Evolutionary conservation across 2,329 filamentous ascomycete genomes (phyloP).

Genomic region (Byssochlamys sp.): DNA sequence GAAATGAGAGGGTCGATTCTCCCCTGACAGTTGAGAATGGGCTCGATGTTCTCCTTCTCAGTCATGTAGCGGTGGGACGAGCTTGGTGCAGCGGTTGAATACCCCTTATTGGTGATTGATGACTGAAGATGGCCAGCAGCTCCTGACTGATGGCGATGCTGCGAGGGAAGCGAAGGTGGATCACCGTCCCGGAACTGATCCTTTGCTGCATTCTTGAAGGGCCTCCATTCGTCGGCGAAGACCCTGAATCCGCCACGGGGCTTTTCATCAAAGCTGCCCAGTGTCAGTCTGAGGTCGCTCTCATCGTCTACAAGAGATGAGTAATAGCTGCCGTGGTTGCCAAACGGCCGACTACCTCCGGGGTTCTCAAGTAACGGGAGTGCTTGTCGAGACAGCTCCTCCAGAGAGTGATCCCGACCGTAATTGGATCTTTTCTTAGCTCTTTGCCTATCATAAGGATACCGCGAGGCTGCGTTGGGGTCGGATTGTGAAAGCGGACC

Average conservation of each 20-base stretch:
- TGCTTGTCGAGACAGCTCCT: constrained; percentile 9
- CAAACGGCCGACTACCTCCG: constrained; percentile 9
- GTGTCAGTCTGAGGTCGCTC: constrained; percentile 25
- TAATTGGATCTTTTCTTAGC: constrained; percentile 9
- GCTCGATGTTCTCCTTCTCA: constrained; percentile 33
- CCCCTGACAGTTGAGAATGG: constrained; percentile 17
- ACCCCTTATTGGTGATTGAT: constrained; percentile 6
- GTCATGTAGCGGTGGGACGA: constrained; percentile 5
- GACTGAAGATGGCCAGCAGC: constrained; percentile 6
- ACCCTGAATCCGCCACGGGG: constrained; percentile 23
- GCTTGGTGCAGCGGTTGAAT: constrained; percentile 7
- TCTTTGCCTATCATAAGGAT: constrained; percentile 19
- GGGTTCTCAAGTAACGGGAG: constrained; percentile 15
- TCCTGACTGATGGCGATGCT: constrained; percentile 10
- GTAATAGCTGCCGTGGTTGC: constrained; percentile 11
- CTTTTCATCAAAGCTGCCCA: constrained; percentile 20
- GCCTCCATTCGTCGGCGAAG: constrained; percentile 25
- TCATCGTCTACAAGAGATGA: constrained; percentile 17
- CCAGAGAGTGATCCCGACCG: constrained; percentile 4
- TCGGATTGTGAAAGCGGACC: constrained; percentile 21
- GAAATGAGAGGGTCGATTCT: constrained; percentile 15
- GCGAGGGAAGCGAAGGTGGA: constrained; percentile 11
- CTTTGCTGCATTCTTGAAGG: constrained; percentile 4
- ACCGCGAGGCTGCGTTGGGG: constrained; percentile 20
- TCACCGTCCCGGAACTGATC: constrained; percentile 5